A percentile compares a stretch with the other conserved stretches of the same genome.
phyloP scores from a whole-genome alignment of 164 flowering plant species.

The Vitis vinifera region DNA sequence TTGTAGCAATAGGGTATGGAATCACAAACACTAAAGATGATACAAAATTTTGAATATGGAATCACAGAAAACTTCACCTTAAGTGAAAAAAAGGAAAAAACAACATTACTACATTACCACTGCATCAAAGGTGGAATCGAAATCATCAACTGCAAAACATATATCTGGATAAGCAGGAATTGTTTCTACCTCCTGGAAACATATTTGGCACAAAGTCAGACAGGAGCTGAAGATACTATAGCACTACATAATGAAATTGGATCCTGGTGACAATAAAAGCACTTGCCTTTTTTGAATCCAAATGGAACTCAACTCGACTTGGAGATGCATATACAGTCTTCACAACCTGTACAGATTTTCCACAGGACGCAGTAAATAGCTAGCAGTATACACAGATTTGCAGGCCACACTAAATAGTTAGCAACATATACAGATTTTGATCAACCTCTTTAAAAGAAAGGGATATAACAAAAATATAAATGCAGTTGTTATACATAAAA shows the following conservation, averaged over 20 bases:
- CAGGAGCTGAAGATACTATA: constrained; percentile 1
- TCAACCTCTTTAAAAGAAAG: too few species aligned
- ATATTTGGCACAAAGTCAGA: constrained; percentile 15
- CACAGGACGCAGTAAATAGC: background rate
- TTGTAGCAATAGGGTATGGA: too few species aligned
- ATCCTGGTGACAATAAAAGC: background rate
- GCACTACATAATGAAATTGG: background rate
- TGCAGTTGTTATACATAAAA: too few species aligned
- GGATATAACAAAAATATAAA: too few species aligned
- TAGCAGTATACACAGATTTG: background rate
- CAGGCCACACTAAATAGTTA: too few species aligned
- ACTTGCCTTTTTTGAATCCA: constrained; percentile 87
- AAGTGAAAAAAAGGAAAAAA: background rate
- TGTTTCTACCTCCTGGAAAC: constrained; percentile 83
- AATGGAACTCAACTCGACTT: constrained; percentile 90
- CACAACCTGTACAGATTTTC: constrained; percentile 57
- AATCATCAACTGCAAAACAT: constrained; percentile 97
- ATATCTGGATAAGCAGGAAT: constrained; percentile 97
- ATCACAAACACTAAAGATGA: too few species aligned
- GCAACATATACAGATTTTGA: too few species aligned
- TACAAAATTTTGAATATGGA: too few species aligned
- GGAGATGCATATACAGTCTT: constrained; percentile 99
- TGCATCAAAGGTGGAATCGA: constrained; percentile 95
- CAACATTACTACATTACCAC: constrained; percentile 58
- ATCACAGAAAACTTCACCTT: too few species aligned